Base-by-base conservation (phyloP, 345 rosid species). In the Carallia pectinifolia region DNA sequence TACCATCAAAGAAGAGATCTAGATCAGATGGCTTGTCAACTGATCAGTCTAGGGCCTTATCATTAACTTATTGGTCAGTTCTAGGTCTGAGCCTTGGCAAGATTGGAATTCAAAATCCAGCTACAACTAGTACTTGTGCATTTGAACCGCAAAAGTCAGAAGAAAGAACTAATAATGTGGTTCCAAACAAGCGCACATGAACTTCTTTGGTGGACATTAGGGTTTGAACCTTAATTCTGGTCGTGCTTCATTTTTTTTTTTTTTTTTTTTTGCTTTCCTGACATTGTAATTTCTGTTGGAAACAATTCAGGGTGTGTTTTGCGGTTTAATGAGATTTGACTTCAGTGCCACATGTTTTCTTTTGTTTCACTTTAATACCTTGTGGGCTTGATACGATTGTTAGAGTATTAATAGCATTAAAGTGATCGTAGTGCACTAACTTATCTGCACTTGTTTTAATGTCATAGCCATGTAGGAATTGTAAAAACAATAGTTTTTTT, bases 1-100 rank as follows among this genome's bases (percentile, higher is more conserved):
- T 90, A 74, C 88, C 89, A 61, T 80, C 95, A 68, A 95, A 88
- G 87, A 92, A 89, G 82, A 90, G 97, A 80, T 88, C 96, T 70
- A 86, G 96, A 66, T 78, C 83, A 78, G 99, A 92, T 71, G 80
- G 82, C 33, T 84, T 82, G 82, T 62, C 86, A 70, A 74, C 66
- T 82, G 97, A 90, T 27, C 87, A 87, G 37, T 47, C 85, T 40
- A 80, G 79, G 79, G 67, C 83, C 66, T 66, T 68, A 66, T 71
- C 78, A 58, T 84, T 91, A 61, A 84, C 78, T 80, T 97, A 88
- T 66, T 86, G 88, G 56, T 80, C 88, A 62, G 72, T 80, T 62
- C 56, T 71, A 63, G 94, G 94, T 37, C 80, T 86, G 54, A 76
- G 81, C 79, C 74, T 81, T 66, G 83, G 86, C 75, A 92, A 92